Conservation (phyloP, 2,329 filamentous ascomycete species). For the Penicillium sp. region DNA sequence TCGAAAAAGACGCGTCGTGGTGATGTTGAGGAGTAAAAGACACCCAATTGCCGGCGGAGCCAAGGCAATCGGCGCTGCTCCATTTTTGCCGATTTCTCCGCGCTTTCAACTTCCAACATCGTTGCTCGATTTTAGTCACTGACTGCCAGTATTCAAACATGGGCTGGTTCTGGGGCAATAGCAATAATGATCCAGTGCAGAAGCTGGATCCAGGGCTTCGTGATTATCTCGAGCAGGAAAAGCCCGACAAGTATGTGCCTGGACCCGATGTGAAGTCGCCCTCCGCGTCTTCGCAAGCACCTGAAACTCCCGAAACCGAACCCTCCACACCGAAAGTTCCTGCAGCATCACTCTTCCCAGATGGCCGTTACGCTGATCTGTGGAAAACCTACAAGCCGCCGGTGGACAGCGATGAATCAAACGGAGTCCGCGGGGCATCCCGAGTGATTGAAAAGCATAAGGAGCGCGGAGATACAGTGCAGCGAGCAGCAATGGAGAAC, state of each 20-base stretch:
- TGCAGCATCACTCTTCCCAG: slow-evolving; percentile 59
- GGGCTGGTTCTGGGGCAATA: slow-evolving; percentile 62
- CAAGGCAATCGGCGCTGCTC: slow-evolving; percentile 22
- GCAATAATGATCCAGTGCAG: slow-evolving; percentile 60
- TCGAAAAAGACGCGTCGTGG: slow-evolving; percentile 35
- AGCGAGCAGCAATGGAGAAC: slow-evolving; percentile 82
- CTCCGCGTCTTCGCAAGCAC: slow-evolving; percentile 19
- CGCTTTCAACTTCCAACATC: slow-evolving; percentile 4
- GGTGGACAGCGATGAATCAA: slow-evolving; percentile 60
- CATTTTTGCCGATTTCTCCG: slow-evolving; percentile 29
- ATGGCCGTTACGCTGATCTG: slow-evolving; percentile 75
- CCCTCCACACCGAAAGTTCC: slow-evolving; percentile 36
- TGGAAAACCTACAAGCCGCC: slow-evolving; percentile 89
- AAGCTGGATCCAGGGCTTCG: slow-evolving; percentile 78
- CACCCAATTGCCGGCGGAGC: slow-evolving; percentile 19
- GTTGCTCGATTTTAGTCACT: not conserved
- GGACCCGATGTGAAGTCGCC: slow-evolving; percentile 29
- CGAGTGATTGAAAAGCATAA: slow-evolving; percentile 81
- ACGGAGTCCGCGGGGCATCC: slow-evolving; percentile 73
- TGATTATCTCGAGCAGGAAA: slow-evolving; percentile 79
- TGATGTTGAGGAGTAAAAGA: slow-evolving; percentile 21
- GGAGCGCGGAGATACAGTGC: slow-evolving; percentile 72
- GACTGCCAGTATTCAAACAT: slow-evolving; percentile 37
- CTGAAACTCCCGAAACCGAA: slow-evolving; percentile 27
- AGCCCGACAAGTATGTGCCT: slow-evolving; percentile 64